Evolutionary conservation across 768 basidiomycete genomes (phyloP), one percentile per base, ranked within the genome.

Genomic region (Porpolomopsis calyptriformis): DNA sequence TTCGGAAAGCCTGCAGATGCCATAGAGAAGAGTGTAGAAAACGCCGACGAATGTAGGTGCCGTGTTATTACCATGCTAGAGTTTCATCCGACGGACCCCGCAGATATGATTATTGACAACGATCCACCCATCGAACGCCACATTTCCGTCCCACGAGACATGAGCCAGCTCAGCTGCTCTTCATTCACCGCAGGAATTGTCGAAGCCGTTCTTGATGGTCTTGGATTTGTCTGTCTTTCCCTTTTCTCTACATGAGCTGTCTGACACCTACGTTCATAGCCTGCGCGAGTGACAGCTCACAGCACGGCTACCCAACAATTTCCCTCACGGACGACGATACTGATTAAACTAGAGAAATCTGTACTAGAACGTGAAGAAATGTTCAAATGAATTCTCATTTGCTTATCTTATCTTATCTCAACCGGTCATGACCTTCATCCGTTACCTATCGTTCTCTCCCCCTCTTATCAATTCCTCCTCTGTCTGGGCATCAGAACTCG

Each of bases 101-200:
- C 19, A 94, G 91, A 97, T 64, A 98, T 98, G 96, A 86, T 99
- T 52, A 85, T 94, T 49, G 86, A 97, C 71, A 97, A 99, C 61
- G 87, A 93, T 58, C 93, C 96, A 9, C 77, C 83, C 18, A 72
- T 97, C 52, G 93, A 96, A 51, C 80, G 89, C 48, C 74, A 89
- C 53, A 89, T 99, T 50, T 90, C 91, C 24, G 86, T 98, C 11
- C 96, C 96, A 18, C 80, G 79, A 55, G 96, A 99, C 59, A 81
- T 99, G 78, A 87, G 82, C 56, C 82, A 86, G 56, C 73, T 99
- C 31, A 93, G 86, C 55, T 97, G 92, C 58, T 96, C 91, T n/a
- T 97, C 96, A 2, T 86, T 94, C 59, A 90, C 91, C 0, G 96
- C 96, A 9, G 96, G 96, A 1, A 82, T 99, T 40, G 94, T 99